Evolutionary conservation across 345 rosid genomes (phyloP).

Genomic region (Linum trigynum): DNA sequence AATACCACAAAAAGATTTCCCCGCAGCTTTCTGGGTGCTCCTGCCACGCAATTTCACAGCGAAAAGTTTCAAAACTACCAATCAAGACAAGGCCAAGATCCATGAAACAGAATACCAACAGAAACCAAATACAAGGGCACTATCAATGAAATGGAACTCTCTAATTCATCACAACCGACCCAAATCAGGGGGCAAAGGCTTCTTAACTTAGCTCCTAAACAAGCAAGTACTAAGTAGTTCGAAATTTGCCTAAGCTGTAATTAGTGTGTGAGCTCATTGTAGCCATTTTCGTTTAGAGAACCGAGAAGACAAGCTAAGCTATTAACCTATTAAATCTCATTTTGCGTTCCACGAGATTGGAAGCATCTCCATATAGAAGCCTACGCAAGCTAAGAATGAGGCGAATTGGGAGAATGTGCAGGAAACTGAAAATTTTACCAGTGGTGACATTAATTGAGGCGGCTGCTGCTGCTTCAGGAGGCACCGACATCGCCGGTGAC

Average conservation of each 20-base stretch:
- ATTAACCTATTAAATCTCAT: too few relatives aligned
- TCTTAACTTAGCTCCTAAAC: slow-evolving; percentile 3
- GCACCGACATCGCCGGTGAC: slow-evolving; percentile 67
- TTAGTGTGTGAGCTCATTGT: background rate
- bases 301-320: too few relatives aligned
- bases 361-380: background rate
- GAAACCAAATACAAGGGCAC: background rate
- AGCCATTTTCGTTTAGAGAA: background rate
- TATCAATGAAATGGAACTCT: background rate
- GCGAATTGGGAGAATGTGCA: background rate
- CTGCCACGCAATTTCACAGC: slow-evolving; percentile 29
- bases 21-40: slow-evolving; percentile 24
- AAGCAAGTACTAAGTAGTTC: background rate
- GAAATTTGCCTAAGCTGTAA: background rate
- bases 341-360: background rate
- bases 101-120: background rate
- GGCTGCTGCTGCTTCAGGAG: slow-evolving; percentile 12
- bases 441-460: slow-evolving; percentile 10
- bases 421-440: slow-evolving; percentile 25
- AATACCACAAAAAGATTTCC: slow-evolving; percentile 31
- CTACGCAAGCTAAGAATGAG: background rate
- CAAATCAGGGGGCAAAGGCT: slow-evolving; percentile 6
- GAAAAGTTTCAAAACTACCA: slow-evolving; percentile 1
- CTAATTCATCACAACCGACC: background rate
- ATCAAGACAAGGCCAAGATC: slow-evolving; percentile 9